Base-by-base conservation (phyloP, 176 grass and related monocot genomes). In the Panicum miliaceum region DNA sequence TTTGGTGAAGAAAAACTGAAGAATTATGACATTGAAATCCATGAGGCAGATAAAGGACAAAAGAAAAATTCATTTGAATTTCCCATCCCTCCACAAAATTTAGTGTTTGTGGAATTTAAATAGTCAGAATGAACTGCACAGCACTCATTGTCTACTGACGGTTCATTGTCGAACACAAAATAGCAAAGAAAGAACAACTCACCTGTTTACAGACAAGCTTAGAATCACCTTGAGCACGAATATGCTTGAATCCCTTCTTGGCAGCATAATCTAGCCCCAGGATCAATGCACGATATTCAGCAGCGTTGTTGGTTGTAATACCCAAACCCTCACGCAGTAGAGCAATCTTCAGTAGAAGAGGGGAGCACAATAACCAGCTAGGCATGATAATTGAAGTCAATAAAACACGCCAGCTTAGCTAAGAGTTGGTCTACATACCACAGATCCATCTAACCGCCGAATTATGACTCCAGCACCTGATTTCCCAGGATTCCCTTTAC, bases 401-500 rank as follows among this genome's bases (percentile, higher is more conserved):
- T 6, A 72, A 18, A 48, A 65, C 7, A 86, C 5, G 8, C 22
- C 56, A 67, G 38, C 37, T 48, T n/a, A 50, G 47, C 50, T 20
- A 58, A 19, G 9, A 19, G 54, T 86, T 27, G 46, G 51, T 12
- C 0, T 65, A 73, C 84, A 83, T 93, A 98, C 96, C 96, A 95
- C 68, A 81, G 83, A 80, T 86, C 96, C 96, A 92, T 98, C 89
- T 51, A 73, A 50, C 22, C 79, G 57, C 69, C 89, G 86, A 82
- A 95, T 59, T 88, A 98, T 76, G 78, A 71, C 96, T 77, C 91
- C 96, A 20, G 96, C 96, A 73, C 95, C 95, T 84, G 87, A 36
- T 90, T 86, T 93, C 77, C 95, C 89, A 58, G 92, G 92, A 93
- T 98, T 98, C 90, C 95, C 92, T 91, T 88, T 98, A 71, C 87